These are phyloP conservation scores for Hygrophoropsis aurantiaca DNA, from an alignment of 768 basidiomycete genomes.

Conservation along the genomic window DNA sequence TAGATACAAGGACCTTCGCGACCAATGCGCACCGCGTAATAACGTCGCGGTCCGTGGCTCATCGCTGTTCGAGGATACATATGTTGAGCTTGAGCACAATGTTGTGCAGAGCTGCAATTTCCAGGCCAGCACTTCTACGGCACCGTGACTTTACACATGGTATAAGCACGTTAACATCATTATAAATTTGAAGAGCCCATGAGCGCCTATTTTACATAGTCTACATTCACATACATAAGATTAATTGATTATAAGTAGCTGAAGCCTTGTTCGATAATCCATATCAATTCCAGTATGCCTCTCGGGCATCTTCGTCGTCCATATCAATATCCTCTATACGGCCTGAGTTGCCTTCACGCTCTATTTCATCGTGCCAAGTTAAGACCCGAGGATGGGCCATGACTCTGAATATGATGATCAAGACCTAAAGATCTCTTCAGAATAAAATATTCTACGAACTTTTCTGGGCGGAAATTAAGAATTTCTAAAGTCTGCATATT, in stretches of 20 bases:
- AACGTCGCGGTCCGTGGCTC: constrained; percentile 15
- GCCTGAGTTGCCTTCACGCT: constrained; percentile 16
- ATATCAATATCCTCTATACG: constrained; percentile 29
- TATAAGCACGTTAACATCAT: no score
- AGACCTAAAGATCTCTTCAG: background rate
- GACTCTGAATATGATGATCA: constrained; percentile 42
- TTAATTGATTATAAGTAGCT: no score
- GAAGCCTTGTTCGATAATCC: background rate
- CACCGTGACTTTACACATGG: no score
- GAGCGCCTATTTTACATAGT: no score
- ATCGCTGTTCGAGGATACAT: no score
- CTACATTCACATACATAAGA: no score
- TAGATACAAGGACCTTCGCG: constrained; percentile 33
- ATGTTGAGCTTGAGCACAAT: no score
- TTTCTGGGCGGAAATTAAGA: constrained; percentile 57
- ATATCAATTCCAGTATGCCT: constrained; percentile 27
- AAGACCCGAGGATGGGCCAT: constrained; percentile 64
- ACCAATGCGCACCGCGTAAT: constrained; percentile 36
- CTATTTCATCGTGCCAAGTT: constrained; percentile 47
- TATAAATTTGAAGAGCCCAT: no score
- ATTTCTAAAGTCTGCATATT: constrained; percentile 66
- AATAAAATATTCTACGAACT: constrained; percentile 32
- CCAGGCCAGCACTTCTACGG: no score
- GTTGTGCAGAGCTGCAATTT: no score
- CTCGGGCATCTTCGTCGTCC: constrained; percentile 37